These are phyloP conservation scores for Ganoderma sinense DNA, from an alignment of 1,284 basidiomycete species.

Conservation along the genomic window DNA sequence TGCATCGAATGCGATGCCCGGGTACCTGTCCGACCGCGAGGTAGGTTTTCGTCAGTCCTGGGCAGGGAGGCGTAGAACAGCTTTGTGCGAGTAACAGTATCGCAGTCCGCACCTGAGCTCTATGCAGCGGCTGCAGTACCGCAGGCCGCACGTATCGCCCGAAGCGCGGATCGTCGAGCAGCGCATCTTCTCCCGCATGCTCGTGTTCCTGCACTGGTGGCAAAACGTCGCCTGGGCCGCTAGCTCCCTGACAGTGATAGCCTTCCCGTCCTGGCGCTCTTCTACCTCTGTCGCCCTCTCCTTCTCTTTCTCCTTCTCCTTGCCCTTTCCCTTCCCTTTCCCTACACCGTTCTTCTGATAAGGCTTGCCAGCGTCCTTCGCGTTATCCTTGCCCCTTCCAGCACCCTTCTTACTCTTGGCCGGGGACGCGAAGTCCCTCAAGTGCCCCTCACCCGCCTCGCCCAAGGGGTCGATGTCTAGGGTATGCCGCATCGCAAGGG, in stretches of 20 bases:
- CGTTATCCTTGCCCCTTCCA: constrained; percentile 13
- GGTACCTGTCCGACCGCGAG: constrained; percentile 30
- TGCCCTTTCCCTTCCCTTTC: constrained; percentile 20
- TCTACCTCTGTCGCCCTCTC: not conserved
- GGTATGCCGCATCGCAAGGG: constrained; percentile 1
- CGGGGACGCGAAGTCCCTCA: not conserved
- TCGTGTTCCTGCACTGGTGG: constrained; percentile 38
- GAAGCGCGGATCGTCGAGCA: constrained; percentile 31
- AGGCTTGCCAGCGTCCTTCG: constrained; percentile 7
- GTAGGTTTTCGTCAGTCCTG: not conserved
- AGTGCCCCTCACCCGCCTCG: not conserved
- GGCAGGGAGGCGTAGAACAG: not conserved
- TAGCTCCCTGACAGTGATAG: constrained; percentile 6
- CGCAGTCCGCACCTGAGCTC: constrained; percentile 31
- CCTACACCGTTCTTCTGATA: not conserved
- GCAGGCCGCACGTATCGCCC: constrained; percentile 32
- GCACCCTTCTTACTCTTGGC: constrained; percentile 7
- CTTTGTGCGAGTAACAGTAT: not conserved
- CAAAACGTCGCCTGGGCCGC: constrained; percentile 31
- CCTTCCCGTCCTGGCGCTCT: not conserved
- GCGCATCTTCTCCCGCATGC: constrained; percentile 35
- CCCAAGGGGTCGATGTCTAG: not conserved
- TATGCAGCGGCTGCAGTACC: constrained; percentile 38
- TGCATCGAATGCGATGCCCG: constrained; percentile 34
- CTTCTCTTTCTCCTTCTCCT: constrained; percentile 17